A percentile compares a stretch with the other conserved stretches of the same genome.
Evolutionary conservation across 2,329 filamentous ascomycete genomes (phyloP).

Genomic region (Albifimbria verrucaria): DNA sequence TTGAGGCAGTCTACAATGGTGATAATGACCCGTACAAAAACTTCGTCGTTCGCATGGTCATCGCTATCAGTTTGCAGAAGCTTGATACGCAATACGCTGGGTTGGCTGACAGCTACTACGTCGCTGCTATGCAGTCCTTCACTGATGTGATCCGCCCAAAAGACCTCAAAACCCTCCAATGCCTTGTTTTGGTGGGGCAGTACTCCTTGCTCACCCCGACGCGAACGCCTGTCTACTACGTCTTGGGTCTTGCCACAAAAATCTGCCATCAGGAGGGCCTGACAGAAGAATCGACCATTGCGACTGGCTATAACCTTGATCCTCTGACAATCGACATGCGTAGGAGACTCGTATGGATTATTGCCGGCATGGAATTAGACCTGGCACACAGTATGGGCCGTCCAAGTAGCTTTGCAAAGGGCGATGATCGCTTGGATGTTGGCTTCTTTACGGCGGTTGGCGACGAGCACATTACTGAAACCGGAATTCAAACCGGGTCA

Average conservation of each 20-base stretch:
- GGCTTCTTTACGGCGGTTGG: constrained; percentile 78
- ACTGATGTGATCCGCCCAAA: constrained; percentile 83
- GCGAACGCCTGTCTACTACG: constrained; percentile 87
- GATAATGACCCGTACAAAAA: constrained; percentile 78
- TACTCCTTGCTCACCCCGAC: constrained; percentile 93
- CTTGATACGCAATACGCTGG: constrained; percentile 87
- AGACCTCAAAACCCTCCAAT: constrained; percentile 87
- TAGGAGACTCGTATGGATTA: constrained; percentile 81
- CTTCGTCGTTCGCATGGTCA: constrained; percentile 85
- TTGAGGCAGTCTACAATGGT: constrained; percentile 77
- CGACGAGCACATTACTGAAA: constrained; percentile 76
- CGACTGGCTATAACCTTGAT: constrained; percentile 59
- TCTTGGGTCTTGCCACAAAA: constrained; percentile 82
- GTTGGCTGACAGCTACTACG: constrained; percentile 89
- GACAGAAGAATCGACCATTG: constrained; percentile 84
- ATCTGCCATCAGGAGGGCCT: constrained; percentile 87
- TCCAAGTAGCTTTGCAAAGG: constrained; percentile 79
- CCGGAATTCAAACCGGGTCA: constrained; percentile 70
- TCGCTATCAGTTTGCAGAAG: constrained; percentile 93
- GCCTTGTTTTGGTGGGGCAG: constrained; percentile 79
- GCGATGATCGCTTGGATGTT: constrained; percentile 79
- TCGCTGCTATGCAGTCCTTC: constrained; percentile 81
- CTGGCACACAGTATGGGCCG: constrained; percentile 85
- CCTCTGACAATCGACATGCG: constrained; percentile 84
- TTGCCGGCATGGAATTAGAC: constrained; percentile 84